Base-by-base conservation (phyloP, 1,139 yeast species). In the Hansenula lynferdii region DNA sequence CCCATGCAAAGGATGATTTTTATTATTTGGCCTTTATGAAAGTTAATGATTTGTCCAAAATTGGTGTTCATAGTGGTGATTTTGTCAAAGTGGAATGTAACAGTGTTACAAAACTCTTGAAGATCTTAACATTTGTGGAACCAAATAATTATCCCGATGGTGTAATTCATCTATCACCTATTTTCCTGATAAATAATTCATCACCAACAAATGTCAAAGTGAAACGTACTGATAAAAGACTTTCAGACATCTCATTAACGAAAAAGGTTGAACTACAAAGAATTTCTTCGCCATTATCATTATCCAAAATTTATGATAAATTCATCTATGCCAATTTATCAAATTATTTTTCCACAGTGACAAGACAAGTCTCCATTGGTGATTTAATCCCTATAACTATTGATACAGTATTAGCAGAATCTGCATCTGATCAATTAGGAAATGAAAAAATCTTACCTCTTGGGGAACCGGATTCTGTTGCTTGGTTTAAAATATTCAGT, bases 311-410 rank as follows among this genome's bases (percentile, higher is more conserved):
- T 0, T 72, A 70, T 50, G 94, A 89, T 57, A 75, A 72, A 43
- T 69, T 80, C 37, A 79, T 86, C 53, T 67, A 84, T 39, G 64
- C 79, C 7, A 79, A 82, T 38, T 64, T 87, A 47, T 75, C 85
- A 54, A 56, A 73, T 0, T 71, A 75, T 42, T 85, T 92, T 54
- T 83, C 83, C 45, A 55, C 63, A 2, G 67, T 67, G 28, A 62
- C 69, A 33, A 74, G 95, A 42, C 66, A 85, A 8, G 77, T 89
- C 2, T 66, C 67, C 25, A 57, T 66, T 16, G 80, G 77, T 22
- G 96, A 87, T 54, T 57, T 80, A 31, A 72, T 92, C 36, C 92
- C 96, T 0, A 78, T 92, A 4, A 75, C 85, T 0, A 72, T 92
- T 31, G 96, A 90, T 56, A 72, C 94, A 0, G 61, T 77, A 2